A percentile compares a stretch with the other conserved stretches of the same genome.
Evolutionary conservation across 441 rosid species (phyloP).

Genomic region (Jatropha multifida): DNA sequence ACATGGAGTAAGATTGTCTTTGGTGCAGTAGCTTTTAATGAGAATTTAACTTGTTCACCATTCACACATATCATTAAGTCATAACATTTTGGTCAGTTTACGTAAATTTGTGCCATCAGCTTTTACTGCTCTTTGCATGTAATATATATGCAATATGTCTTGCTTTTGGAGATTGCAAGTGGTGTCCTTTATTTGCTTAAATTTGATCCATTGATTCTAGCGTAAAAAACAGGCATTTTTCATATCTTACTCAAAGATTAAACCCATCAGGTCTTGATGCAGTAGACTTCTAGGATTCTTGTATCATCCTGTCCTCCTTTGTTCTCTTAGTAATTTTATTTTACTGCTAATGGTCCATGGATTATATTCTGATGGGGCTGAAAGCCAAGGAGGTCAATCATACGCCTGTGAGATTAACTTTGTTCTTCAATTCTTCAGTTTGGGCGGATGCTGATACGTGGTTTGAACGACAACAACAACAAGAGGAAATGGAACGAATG

Average conservation of each 20-base stretch:
- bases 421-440: constrained; percentile 42
- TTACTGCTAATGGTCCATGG: not conserved
- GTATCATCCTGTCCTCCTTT: not conserved
- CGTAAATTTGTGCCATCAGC: not conserved
- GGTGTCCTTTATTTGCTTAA: not conserved
- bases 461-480: constrained; percentile 91
- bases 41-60: not conserved
- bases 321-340: not conserved
- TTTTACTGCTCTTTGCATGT: not conserved
- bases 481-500: constrained; percentile 72
- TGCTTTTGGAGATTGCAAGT: not conserved
- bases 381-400: not conserved
- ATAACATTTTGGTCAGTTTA: not conserved
- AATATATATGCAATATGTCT: not conserved
- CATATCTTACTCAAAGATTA: not conserved
- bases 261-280: not conserved
- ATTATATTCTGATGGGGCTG: not conserved
- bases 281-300: not conserved
- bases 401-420: constrained; percentile 1
- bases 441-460: constrained; percentile 99
- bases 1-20: not conserved
- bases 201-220: not conserved
- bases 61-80: not conserved
- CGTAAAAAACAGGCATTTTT: not conserved
- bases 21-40: not conserved